phyloP scores from a whole-genome alignment of 2,329 filamentous ascomycete genomes.

The Pezicula neosporulosa region DNA sequence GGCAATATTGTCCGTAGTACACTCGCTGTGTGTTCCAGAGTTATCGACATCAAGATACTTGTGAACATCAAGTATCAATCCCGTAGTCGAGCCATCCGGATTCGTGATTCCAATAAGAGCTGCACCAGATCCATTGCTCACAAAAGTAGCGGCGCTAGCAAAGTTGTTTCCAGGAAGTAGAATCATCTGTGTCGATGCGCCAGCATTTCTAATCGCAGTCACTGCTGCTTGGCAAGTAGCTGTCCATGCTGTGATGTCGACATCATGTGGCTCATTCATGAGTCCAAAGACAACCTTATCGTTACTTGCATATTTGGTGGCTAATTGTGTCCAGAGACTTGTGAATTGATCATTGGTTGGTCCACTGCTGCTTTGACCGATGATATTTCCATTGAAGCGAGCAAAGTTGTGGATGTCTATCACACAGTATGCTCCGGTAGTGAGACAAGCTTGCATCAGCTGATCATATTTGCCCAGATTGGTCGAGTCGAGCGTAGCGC shows the following conservation, averaged over 20 bases:
- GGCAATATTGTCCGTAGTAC: conserved; percentile 48
- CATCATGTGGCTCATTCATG: conserved; percentile 56
- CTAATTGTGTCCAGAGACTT: conserved; percentile 54
- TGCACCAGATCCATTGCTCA: conserved; percentile 45
- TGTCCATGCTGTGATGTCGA: conserved; percentile 49
- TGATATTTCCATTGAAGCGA: conserved; percentile 57
- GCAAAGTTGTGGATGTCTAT: conserved; percentile 57
- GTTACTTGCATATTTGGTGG: conserved; percentile 49
- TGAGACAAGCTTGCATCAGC: conserved; percentile 53
- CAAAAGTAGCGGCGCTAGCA: conserved; percentile 45
- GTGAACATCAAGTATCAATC: conserved; percentile 55
- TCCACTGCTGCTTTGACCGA: conserved; percentile 56
- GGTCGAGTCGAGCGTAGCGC: conserved; percentile 42
- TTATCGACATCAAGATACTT: conserved; percentile 59
- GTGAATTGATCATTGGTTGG: conserved; percentile 56
- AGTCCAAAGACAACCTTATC: conserved; percentile 58
- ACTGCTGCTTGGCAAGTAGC: conserved; percentile 58
- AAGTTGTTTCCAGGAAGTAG: conserved; percentile 61
- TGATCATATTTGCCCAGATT: conserved; percentile 51
- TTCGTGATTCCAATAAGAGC: conserved; percentile 52
- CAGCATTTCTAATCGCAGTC: conserved; percentile 59
- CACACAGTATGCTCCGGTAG: conserved; percentile 53
- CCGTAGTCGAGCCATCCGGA: conserved; percentile 50
- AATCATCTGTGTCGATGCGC: conserved; percentile 59
- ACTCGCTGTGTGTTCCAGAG: conserved; percentile 47